phyloP scores from a whole-genome alignment of 2,329 filamentous ascomycete species.

The Xylaria sp. region DNA sequence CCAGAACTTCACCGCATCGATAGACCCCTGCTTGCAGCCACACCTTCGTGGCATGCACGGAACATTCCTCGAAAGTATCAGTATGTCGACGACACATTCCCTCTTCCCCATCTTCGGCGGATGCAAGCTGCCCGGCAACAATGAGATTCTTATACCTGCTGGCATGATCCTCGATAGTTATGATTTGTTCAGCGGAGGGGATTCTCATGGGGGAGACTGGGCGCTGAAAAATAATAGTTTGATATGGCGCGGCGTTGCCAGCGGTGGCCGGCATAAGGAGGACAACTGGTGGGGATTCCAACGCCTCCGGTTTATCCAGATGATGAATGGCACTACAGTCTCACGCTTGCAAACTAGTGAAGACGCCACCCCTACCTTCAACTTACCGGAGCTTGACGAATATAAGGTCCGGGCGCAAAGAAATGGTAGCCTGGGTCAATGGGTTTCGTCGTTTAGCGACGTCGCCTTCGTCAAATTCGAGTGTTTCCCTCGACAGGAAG shows the following conservation, averaged over 20 bases:
- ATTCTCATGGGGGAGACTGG: conserved; percentile 66
- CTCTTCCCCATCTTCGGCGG: conserved; percentile 70
- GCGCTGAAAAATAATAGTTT: conserved; percentile 63
- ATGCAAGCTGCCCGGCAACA: conserved; percentile 71
- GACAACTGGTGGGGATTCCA: conserved; percentile 75
- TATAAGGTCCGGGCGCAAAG: conserved; percentile 54
- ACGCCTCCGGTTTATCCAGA: conserved; percentile 72
- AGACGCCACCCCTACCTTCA: conserved; percentile 58
- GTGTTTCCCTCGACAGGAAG: conserved; percentile 48
- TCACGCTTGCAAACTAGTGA: conserved; percentile 55
- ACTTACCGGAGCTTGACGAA: conserved; percentile 49
- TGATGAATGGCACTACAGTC: conserved; percentile 72
- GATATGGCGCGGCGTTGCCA: conserved; percentile 72
- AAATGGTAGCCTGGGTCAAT: conserved; percentile 53
- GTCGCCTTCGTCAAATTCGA: conserved; percentile 57
- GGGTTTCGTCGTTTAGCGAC: conserved; percentile 54
- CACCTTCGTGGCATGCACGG: conserved; percentile 63
- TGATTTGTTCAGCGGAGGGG: conserved; percentile 65
- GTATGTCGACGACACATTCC: conserved; percentile 61
- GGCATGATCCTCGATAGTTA: conserved; percentile 71
- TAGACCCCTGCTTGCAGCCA: conserved; percentile 69
- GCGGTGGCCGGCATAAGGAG: conserved; percentile 61
- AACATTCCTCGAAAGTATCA: conserved; percentile 65
- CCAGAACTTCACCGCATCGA: conserved; percentile 66
- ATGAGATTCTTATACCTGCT: conserved; percentile 71